Percentiles rank a stretch among this genome's conserved stretches.
Evolutionary conservation across 345 rosid genomes (phyloP).

Genomic region (Arabidopsis arenosa): DNA sequence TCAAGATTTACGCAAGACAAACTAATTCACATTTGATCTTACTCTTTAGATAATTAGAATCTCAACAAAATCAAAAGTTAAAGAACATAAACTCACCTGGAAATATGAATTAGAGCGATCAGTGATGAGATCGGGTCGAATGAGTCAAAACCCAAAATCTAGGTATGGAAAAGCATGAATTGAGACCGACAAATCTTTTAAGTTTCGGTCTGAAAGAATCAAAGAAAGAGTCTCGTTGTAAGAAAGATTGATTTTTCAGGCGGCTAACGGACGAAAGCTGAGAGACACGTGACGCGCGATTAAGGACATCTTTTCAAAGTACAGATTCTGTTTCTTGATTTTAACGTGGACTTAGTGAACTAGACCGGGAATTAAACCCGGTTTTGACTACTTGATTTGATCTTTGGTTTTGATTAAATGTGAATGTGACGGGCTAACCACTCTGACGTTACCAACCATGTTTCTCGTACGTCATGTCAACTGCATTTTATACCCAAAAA

Average conservation of each 20-base stretch:
- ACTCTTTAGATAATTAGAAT: constrained; percentile 3
- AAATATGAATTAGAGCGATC: constrained; percentile 10
- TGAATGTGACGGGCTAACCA: constrained; percentile 22
- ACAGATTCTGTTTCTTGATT: constrained; percentile 20
- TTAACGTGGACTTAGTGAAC: constrained; percentile 10
- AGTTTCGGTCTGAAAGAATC: neutral
- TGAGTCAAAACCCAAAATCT: neutral
- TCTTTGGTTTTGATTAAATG: neutral
- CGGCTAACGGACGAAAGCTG: constrained; percentile 31
- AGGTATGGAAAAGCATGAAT: neutral
- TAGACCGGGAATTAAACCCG: constrained; percentile 32
- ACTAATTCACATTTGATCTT: constrained; percentile 6
- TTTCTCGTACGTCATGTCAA: constrained; percentile 9
- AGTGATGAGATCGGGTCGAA: constrained; percentile 17
- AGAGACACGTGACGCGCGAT: constrained; percentile 38
- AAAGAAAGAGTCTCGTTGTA: constrained; percentile 14
- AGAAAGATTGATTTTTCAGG: constrained; percentile 14
- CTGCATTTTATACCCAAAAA: constrained; percentile 1
- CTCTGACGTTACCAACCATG: constrained; percentile 16
- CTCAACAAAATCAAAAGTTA: neutral
- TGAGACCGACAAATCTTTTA: constrained; percentile 14
- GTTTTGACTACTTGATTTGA: constrained; percentile 22
- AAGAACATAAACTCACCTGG: constrained; percentile 16
- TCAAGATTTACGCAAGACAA: neutral
- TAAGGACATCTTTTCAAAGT: neutral